phyloP scores from a whole-genome alignment of 202 grass and related monocot species.

The Brachypodium distachyon region DNA sequence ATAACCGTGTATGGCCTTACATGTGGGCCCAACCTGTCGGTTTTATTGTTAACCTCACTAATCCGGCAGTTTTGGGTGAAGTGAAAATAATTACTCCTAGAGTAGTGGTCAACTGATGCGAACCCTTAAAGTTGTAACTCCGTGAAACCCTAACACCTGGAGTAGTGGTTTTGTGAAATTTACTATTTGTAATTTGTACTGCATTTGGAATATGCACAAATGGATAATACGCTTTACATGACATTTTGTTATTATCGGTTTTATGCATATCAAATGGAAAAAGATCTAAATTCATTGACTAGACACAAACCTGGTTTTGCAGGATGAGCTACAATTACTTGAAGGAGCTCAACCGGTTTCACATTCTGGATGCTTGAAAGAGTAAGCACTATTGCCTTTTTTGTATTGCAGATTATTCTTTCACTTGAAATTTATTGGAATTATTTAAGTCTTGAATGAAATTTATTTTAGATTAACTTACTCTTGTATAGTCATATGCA shows the following conservation, averaged over 20 bases:
- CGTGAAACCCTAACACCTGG: too few relatives aligned
- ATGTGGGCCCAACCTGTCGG: too few relatives aligned
- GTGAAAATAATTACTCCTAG: too few relatives aligned
- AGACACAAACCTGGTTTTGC: slow-evolving; percentile 13
- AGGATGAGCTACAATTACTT: slow-evolving; percentile 88
- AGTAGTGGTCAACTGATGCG: too few relatives aligned
- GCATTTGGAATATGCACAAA: background rate
- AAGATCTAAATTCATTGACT: background rate
- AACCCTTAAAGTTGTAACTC: too few relatives aligned
- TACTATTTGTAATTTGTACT: background rate
- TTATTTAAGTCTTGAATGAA: background rate
- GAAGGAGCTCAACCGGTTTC: slow-evolving; percentile 89
- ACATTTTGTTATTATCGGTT: too few relatives aligned
- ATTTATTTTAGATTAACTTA: background rate
- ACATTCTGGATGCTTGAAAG: slow-evolving; percentile 93
- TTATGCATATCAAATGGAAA: background rate
- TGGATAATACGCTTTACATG: too few relatives aligned
- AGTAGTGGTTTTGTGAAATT: too few relatives aligned
- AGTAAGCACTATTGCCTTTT: slow-evolving; percentile 42
- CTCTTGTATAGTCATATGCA: background rate
- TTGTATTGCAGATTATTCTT: background rate
- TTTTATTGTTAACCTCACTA: too few relatives aligned
- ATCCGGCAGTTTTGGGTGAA: too few relatives aligned
- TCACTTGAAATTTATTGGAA: background rate
- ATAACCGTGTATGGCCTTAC: too few relatives aligned